These are phyloP conservation scores for Candida sanyiensis DNA, from an alignment of 805 yeast species.

Conservation along the genomic window DNA sequence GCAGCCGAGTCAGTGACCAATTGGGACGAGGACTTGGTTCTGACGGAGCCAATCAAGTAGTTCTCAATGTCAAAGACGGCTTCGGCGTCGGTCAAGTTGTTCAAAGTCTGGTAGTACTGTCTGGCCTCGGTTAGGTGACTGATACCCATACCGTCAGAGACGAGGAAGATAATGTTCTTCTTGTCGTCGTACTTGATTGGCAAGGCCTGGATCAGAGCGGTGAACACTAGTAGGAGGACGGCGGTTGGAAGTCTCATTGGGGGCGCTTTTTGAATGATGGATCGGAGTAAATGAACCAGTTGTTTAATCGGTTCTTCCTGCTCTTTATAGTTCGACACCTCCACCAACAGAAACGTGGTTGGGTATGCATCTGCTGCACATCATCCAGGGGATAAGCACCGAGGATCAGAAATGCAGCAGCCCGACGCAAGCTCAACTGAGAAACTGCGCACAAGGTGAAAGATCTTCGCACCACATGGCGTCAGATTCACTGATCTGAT, in stretches of 20 bases:
- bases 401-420: too few species aligned
- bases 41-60: conserved; percentile 72
- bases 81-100: conserved; percentile 41
- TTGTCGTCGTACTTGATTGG: conserved; percentile 33
- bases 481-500: too few species aligned
- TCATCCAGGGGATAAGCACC: too few species aligned
- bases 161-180: conserved; percentile 80
- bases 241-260: conserved; percentile 23
- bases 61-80: conserved; percentile 58
- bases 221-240: conserved; percentile 17
- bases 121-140: conserved; percentile 77
- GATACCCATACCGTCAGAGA: conserved; percentile 91
- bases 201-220: conserved; percentile 21
- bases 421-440: too few species aligned
- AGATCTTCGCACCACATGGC: too few species aligned
- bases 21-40: conserved; percentile 73
- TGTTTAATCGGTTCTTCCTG: too few species aligned
- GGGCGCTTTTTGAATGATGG: too few species aligned
- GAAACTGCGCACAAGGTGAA: too few species aligned
- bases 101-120: conserved; percentile 57
- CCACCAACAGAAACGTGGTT: too few species aligned
- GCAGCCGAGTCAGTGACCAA: conserved; percentile 92
- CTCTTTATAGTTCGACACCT: too few species aligned
- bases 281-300: too few species aligned
- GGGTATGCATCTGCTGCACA: too few species aligned